A percentile compares a stretch with the other conserved stretches of the same genome.
Evolutionary conservation across 768 basidiomycete species (phyloP).

Genomic region (Tulasnella calospora): DNA sequence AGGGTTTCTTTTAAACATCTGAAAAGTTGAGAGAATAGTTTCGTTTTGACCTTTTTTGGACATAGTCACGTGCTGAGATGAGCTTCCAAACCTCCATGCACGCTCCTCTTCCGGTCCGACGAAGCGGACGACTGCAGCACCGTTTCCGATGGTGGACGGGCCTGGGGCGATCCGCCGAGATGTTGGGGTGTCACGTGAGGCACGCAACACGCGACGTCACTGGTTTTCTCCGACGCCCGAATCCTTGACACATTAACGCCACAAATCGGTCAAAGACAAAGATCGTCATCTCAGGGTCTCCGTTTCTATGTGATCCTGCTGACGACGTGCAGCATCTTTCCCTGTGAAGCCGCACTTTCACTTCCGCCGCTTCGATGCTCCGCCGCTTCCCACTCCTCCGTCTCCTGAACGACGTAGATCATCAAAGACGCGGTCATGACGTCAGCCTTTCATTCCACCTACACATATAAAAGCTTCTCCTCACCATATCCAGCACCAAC

Average conservation of each 20-base stretch:
- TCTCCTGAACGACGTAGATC: background rate
- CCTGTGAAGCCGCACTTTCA: background rate
- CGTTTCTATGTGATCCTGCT: background rate
- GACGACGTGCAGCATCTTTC: background rate
- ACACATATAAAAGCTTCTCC: background rate
- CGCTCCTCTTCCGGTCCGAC: too few relatives aligned
- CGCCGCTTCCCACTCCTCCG: slow-evolving; percentile 4
- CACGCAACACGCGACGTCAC: background rate
- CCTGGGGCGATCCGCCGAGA: too few relatives aligned
- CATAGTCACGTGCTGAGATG: too few relatives aligned
- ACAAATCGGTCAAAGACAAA: background rate
- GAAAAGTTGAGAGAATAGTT: too few relatives aligned
- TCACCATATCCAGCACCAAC: background rate
- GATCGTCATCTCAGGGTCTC: background rate
- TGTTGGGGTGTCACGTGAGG: background rate
- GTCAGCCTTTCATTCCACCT: background rate
- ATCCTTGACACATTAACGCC: too few relatives aligned
- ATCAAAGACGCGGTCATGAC: background rate
- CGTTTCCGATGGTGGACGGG: too few relatives aligned
- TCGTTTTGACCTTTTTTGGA: too few relatives aligned
- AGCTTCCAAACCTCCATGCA: too few relatives aligned
- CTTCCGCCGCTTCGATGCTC: background rate
- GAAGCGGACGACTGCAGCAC: too few relatives aligned
- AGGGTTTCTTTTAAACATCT: too few relatives aligned
- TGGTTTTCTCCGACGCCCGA: background rate